Conservation (phyloP, 768 basidiomycete genomes). For the Serendipita sp. region DNA sequence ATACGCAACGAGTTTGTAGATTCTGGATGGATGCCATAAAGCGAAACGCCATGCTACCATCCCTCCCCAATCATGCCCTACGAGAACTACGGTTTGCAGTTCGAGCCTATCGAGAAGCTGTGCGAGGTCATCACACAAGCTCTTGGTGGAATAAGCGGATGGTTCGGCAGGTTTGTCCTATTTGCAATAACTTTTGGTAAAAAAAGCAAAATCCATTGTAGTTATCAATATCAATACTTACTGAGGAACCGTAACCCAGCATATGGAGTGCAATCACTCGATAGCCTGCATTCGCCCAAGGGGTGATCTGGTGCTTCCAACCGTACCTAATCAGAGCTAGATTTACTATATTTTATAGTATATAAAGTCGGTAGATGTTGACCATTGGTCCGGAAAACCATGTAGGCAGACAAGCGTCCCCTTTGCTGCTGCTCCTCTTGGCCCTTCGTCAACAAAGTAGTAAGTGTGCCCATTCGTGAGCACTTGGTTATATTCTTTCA, state of each 20-base stretch:
- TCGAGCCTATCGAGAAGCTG: constrained; percentile 45
- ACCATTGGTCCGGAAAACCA: constrained; percentile 60
- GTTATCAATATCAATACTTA: not conserved
- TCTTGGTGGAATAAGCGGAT: constrained; percentile 42
- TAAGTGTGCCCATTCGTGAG: not conserved
- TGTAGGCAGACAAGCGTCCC: constrained; percentile 57
- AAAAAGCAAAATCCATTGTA: not conserved
- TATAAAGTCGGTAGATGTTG: not conserved
- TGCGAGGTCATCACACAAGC: constrained; percentile 42
- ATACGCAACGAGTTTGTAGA: constrained; percentile 44
- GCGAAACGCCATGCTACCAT: constrained; percentile 48
- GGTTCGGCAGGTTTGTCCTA: constrained; percentile 39
- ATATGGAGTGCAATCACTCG: constrained; percentile 40
- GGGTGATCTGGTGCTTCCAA: constrained; percentile 57
- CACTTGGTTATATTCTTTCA: not conserved
- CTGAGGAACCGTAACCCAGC: constrained; percentile 45
- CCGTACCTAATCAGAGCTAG: constrained; percentile 36
- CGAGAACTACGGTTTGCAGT: constrained; percentile 40
- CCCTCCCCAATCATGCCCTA: constrained; percentile 76
- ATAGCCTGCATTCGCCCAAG: constrained; percentile 46
- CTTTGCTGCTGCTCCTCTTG: constrained; percentile 23
- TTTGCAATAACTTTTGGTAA: no score
- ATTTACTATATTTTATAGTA: not conserved
- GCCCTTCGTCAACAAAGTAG: not conserved
- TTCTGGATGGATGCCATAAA: constrained; percentile 51